Evolutionary conservation across 2,329 filamentous ascomycete species (phyloP).

Genomic region (Stagonosporopsis cucurbitacearum): DNA sequence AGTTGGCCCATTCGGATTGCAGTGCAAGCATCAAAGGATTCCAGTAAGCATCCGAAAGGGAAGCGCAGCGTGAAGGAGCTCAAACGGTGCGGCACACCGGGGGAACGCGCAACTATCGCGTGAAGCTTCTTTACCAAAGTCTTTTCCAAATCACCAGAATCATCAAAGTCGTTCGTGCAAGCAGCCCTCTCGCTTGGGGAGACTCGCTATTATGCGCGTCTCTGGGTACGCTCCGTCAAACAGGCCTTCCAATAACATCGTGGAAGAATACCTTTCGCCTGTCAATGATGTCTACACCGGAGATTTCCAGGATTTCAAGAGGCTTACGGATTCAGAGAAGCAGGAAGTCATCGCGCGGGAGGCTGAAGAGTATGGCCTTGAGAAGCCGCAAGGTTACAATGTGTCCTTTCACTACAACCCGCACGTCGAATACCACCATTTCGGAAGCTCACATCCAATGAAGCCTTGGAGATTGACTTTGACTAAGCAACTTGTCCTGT

Average conservation of each 20-base stretch:
- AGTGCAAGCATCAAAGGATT: not conserved
- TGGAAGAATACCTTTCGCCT: slow-evolving; percentile 45
- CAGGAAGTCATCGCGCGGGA: slow-evolving; percentile 61
- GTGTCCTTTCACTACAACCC: slow-evolving; percentile 97
- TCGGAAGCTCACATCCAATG: slow-evolving; percentile 97
- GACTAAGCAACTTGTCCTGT: slow-evolving; percentile 91
- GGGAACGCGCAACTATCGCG: not conserved
- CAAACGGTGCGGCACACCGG: not conserved
- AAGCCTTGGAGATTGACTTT: slow-evolving; percentile 97
- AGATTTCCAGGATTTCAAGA: slow-evolving; percentile 43
- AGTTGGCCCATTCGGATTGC: not conserved
- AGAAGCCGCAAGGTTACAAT: slow-evolving; percentile 81
- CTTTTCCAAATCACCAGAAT: no score
- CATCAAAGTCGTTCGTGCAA: not conserved
- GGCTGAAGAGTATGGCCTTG: slow-evolving; percentile 70
- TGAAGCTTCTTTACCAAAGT: not conserved
- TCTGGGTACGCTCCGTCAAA: slow-evolving; percentile 25
- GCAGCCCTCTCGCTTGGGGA: not conserved
- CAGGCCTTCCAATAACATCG: slow-evolving; percentile 41
- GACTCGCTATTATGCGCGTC: slow-evolving; percentile 25
- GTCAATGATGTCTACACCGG: slow-evolving; percentile 32
- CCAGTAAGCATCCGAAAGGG: slow-evolving; percentile 6
- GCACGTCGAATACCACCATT: slow-evolving; percentile 94
- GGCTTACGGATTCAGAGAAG: slow-evolving; percentile 46
- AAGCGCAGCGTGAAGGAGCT: slow-evolving; percentile 9